Evolutionary conservation across 352 stramenopile species (phyloP).

Genomic region (Phytophthora multivora): DNA sequence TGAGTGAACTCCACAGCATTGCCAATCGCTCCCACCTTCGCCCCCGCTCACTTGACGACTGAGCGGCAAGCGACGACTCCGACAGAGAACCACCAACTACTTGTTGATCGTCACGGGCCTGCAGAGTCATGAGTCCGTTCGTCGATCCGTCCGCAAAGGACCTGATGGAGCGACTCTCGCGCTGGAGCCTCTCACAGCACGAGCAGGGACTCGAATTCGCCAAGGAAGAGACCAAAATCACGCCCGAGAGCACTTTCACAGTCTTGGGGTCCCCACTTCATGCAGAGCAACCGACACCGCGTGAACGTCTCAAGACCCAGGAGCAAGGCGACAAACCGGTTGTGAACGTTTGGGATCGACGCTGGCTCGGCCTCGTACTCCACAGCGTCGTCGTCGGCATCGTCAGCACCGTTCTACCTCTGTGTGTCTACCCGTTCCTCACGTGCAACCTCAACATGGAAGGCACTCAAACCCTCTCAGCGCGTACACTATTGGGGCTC

Average conservation of each 20-base stretch:
- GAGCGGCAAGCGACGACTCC: neutral
- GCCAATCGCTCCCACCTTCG: constrained; percentile 4
- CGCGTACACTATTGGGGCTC: constrained; percentile 49
- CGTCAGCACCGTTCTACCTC: constrained; percentile 56
- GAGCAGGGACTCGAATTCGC: constrained; percentile 1
- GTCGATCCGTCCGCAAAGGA: constrained; percentile 23
- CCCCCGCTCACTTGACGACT: constrained; percentile 9
- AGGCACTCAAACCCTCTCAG: constrained; percentile 62
- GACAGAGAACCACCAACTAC: neutral
- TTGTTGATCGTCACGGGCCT: neutral
- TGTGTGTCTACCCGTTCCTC: constrained; percentile 68
- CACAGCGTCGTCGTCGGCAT: constrained; percentile 59
- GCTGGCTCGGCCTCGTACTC: constrained; percentile 54
- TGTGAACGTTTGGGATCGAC: constrained; percentile 37
- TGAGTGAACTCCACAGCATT: constrained; percentile 3
- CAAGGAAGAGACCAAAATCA: constrained; percentile 14
- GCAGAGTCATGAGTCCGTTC: constrained; percentile 11
- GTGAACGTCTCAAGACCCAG: neutral
- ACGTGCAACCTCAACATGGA: constrained; percentile 75
- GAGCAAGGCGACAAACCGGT: neutral
- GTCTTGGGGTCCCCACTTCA: constrained; percentile 18
- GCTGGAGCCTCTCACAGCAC: constrained; percentile 22
- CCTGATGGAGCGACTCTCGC: constrained; percentile 22
- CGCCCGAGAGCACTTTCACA: constrained; percentile 21
- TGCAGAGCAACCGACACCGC: neutral